Evolutionary conservation across 306 rosid genomes (phyloP).

Genomic region (Corylus avellana): DNA sequence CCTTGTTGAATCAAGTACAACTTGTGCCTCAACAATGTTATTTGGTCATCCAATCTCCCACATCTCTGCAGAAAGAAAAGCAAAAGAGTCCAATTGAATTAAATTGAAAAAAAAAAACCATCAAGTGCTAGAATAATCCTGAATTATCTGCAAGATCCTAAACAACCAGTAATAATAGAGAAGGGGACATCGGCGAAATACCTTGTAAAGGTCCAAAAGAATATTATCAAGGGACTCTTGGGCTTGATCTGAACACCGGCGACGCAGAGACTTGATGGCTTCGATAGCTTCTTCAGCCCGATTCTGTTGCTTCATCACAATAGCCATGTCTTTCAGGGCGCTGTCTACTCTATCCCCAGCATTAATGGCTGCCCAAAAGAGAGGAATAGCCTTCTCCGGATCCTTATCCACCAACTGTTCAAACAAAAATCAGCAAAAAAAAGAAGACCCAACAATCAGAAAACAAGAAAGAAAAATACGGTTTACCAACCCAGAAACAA

Average conservation of each 20-base stretch:
- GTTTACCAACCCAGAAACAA: neutral
- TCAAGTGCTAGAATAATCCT: neutral
- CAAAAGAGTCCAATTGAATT: neutral
- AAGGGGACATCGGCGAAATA: neutral
- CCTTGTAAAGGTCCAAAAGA: slow-evolving; percentile 95
- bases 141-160: slow-evolving; percentile 1
- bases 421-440: neutral
- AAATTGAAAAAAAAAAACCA: too few species aligned
- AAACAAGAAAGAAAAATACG: neutral
- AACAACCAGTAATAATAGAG: neutral
- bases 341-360: slow-evolving; percentile 97
- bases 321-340: slow-evolving; percentile 98
- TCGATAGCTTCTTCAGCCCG: slow-evolving; percentile 97
- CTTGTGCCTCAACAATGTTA: slow-evolving; percentile 73
- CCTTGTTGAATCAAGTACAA: slow-evolving; percentile 89
- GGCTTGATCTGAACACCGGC: slow-evolving; percentile 89
- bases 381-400: slow-evolving; percentile 90
- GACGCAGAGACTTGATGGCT: slow-evolving; percentile 85
- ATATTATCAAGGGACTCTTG: slow-evolving; percentile 98
- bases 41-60: slow-evolving; percentile 95
- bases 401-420: slow-evolving; percentile 90
- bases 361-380: slow-evolving; percentile 96
- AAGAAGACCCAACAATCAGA: neutral
- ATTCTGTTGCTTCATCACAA: slow-evolving; percentile 97
- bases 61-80: slow-evolving; percentile 59